Base-by-base conservation (phyloP, 2,329 filamentous ascomycete genomes). In the Clonostachys solani region DNA sequence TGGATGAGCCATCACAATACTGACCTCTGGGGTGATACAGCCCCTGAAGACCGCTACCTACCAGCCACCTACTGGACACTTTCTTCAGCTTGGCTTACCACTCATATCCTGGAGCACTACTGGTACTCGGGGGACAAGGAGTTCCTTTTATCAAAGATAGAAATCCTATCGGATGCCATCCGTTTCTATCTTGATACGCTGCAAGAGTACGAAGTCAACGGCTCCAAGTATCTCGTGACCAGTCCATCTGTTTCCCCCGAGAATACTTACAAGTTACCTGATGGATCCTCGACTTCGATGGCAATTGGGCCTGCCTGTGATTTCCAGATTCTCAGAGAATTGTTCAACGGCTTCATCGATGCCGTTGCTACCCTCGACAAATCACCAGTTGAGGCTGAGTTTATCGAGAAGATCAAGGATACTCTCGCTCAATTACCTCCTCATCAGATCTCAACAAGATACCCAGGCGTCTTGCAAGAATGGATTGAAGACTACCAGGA, bases 401-500 rank as follows among this genome's bases (percentile, higher is more conserved):
- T 54, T 19, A 48, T 45, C 12, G 47, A 49, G 23, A 46, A 44
- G 5, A 46, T 38, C 36, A 18, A 38, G 12, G 7, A n/a, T 7
- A 18, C 36, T n/a, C 15, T 38, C 15, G 4, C 15, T 38, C 36
- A 18, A n/a, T 38, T 38, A 8, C 36, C 36, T 18, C 36, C 36
- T 3, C 36, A 38, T 12, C 36, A 38, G 12, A 38, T 38, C 17
- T 38, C 36, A 7, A 38, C 36, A n/a, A n/a, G 36, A 8, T 38
- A 38, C 10, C 36, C 29, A 12, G 43, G 43, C 2, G 17, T 12
- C 12, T 13, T 44, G 23, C 23, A 69, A 19, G 70, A 73, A 57
- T 73, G 68, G 68, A 58, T 57, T 0, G 54, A 61, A 13, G 58
- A 73, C 7, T 65, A 68, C 40, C 50, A 55, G 10, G 70, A 65